Conservation (phyloP, 2,329 filamentous ascomycete genomes). For the Ceratocystis ficicola region DNA sequence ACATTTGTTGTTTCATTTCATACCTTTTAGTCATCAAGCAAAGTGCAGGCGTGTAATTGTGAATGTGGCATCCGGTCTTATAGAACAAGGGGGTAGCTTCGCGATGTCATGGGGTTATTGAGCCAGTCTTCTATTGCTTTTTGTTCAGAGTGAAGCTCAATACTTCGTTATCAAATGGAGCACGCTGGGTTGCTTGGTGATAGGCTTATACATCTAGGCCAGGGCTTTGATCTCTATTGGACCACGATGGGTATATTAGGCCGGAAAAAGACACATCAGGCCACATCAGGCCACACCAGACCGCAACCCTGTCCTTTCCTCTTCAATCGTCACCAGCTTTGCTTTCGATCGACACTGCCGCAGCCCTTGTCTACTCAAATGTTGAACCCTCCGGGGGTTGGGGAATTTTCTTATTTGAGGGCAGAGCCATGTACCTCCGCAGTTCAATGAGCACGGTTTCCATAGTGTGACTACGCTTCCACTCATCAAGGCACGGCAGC, state of each 20-base stretch:
- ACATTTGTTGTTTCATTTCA: neutral
- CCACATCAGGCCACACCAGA: neutral
- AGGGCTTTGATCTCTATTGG: neutral
- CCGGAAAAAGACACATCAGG: neutral
- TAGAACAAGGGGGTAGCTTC: neutral
- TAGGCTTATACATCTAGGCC: neutral
- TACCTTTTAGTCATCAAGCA: neutral
- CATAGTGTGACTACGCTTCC: slow-evolving; percentile 91
- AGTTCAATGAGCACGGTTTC: slow-evolving; percentile 85
- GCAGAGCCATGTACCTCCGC: slow-evolving; percentile 85
- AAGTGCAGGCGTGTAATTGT: neutral
- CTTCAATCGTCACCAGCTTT: neutral
- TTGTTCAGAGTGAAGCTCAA: neutral
- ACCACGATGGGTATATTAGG: neutral
- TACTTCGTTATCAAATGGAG: neutral
- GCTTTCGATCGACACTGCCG: neutral
- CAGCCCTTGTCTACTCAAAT: slow-evolving; percentile 25
- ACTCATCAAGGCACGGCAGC: slow-evolving; percentile 73
- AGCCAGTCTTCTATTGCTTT: neutral
- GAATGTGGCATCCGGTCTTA: neutral
- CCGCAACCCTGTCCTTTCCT: neutral
- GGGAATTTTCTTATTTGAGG: slow-evolving; percentile 84
- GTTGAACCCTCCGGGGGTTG: slow-evolving; percentile 78
- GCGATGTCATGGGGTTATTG: neutral
- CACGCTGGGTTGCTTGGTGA: neutral